phyloP scores from a whole-genome alignment of 345 rosid genomes.

The Atalantia buxifolia region DNA sequence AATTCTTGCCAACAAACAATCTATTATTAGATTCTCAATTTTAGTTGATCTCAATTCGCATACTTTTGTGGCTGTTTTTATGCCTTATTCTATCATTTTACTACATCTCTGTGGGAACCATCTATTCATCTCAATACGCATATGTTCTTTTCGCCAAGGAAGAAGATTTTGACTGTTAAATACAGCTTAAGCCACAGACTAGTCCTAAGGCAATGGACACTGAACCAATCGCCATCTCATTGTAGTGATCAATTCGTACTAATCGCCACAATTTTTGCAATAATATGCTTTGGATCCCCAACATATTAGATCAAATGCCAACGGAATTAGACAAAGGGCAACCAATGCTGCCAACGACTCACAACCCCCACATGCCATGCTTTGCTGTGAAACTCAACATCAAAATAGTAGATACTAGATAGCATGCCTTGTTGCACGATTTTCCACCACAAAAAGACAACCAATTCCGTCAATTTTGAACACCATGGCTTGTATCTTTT shows the following conservation, averaged over 20 bases:
- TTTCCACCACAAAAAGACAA: neutral
- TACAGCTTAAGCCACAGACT: neutral
- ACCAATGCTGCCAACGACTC: no score
- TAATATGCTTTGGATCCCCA: neutral
- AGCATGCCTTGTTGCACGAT: neutral
- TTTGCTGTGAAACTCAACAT: neutral
- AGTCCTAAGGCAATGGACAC: neutral
- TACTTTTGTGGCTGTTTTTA: neutral
- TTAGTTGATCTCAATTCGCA: no score
- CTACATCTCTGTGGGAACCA: neutral
- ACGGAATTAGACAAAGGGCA: neutral
- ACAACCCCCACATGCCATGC: neutral
- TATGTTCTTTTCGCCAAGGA: neutral
- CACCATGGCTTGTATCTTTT: slow-evolving; percentile 1
- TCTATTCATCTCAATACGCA: neutral
- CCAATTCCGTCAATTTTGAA: neutral
- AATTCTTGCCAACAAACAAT: no score
- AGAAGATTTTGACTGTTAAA: slow-evolving; percentile 1
- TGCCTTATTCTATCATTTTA: neutral
- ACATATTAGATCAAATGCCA: neutral
- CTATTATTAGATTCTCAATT: no score
- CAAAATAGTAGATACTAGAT: neutral
- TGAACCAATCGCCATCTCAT: neutral
- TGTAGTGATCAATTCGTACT: neutral
- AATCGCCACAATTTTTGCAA: neutral